Conservation (phyloP, 768 basidiomycete species). For the Crucibulum laeve region DNA sequence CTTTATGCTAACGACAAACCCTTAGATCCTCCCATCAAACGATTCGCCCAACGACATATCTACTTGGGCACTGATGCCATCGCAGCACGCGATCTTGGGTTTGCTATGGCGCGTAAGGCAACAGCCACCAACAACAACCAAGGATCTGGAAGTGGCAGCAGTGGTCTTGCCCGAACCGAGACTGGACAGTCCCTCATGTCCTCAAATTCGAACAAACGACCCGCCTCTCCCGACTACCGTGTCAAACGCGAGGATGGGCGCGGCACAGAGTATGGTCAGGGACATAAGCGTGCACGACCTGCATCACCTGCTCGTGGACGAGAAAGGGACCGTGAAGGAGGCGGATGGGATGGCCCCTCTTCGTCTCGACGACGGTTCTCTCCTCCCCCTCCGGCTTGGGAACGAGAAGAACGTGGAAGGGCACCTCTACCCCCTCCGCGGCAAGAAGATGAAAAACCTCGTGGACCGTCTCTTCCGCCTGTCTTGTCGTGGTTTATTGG, state of each 20-base stretch:
- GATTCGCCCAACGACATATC: conserved; percentile 82
- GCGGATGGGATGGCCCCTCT: conserved; percentile 30
- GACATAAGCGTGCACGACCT: conserved; percentile 30
- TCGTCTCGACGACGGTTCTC: conserved; percentile 32
- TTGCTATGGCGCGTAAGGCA: conserved; percentile 47
- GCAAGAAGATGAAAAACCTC: conserved; percentile 44
- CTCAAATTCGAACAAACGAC: conserved; percentile 22
- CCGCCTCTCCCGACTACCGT: conserved; percentile 32
- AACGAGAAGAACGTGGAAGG: conserved; percentile 11
- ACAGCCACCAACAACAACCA: conserved; percentile 8
- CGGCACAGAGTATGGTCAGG: conserved; percentile 21
- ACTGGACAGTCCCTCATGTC: conserved; percentile 26
- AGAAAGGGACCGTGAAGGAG: conserved; percentile 20
- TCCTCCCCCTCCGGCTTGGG: conserved; percentile 7
- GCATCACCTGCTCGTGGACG: conserved; percentile 16
- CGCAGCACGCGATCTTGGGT: conserved; percentile 84
- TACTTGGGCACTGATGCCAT: conserved; percentile 87
- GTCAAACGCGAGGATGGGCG: conserved; percentile 24
- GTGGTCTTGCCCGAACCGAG: conserved; percentile 25
- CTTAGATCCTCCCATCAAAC: conserved; percentile 89
- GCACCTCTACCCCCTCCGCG: conserved; percentile 26
- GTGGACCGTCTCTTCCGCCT: conserved; percentile 36
- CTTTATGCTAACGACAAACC: not conserved
- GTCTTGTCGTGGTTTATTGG: conserved; percentile 84
- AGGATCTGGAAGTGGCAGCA: conserved; percentile 2